phyloP scores from a whole-genome alignment of 2,329 filamentous ascomycete species.

The Stagonosporopsis rhizophila region DNA sequence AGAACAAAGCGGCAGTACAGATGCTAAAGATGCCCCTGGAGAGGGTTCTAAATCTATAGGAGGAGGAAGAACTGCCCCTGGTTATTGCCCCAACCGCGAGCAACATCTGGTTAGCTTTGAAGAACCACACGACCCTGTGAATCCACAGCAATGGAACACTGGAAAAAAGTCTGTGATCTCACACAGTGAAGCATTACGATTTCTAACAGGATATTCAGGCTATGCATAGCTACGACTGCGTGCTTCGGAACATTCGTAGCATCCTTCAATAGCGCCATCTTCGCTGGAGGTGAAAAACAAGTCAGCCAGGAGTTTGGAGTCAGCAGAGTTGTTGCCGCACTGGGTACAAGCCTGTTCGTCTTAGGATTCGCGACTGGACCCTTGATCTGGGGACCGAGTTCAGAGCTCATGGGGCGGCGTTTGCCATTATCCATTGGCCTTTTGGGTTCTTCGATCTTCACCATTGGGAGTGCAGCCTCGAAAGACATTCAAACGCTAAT shows the following conservation, averaged over 20 bases:
- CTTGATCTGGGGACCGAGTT: constrained; percentile 68
- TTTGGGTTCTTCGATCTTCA: constrained; percentile 50
- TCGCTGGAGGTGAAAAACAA: constrained; percentile 63
- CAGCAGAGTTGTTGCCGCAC: constrained; percentile 61
- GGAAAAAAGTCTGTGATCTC: neutral
- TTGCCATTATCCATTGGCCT: constrained; percentile 55
- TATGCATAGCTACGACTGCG: neutral
- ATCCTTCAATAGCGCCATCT: constrained; percentile 72
- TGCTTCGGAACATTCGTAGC: constrained; percentile 5
- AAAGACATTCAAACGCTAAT: constrained; percentile 9
- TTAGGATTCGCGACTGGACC: constrained; percentile 68
- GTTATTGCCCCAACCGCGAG: neutral
- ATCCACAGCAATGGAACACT: constrained; percentile 4
- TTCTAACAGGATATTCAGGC: neutral
- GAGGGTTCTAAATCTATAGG: neutral
- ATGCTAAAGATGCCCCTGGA: neutral
- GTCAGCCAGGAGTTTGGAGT: constrained; percentile 64
- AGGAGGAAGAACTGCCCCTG: neutral
- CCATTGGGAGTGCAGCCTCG: constrained; percentile 50
- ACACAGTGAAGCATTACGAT: neutral
- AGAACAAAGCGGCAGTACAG: neutral
- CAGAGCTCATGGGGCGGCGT: constrained; percentile 52
- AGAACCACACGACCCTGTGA: neutral
- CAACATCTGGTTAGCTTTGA: neutral
- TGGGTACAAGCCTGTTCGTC: constrained; percentile 71